Base-by-base conservation (phyloP, 768 basidiomycete genomes). In the Tephrocybe sp. region DNA sequence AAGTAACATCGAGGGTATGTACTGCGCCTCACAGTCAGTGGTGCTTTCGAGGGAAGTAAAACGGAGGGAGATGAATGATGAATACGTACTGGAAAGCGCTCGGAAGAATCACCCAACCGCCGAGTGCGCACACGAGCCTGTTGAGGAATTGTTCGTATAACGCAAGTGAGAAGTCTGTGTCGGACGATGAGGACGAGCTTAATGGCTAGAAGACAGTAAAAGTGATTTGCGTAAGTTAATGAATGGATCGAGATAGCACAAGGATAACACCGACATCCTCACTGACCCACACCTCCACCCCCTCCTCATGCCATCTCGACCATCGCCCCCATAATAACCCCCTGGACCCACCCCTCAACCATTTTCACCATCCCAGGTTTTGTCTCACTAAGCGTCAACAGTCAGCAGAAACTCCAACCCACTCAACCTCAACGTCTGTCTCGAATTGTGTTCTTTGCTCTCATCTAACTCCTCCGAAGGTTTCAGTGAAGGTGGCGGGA, bases 331-430 rank as follows among this genome's bases (percentile, higher is more conserved):
- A 91, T 61, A 66, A 92, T 84, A 31, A 90, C 67, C 15, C 81
- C 74, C 7, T 73, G 74, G 1, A 83, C 80, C 89, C 89, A 92
- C 0, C 84, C 88, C 19, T 77, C 73, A 0, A 82, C 79, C 31
- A 80, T 75, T 55, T 76, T 74, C 6, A 86, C 87, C 80, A 91
- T 85, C 3, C 69, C 67, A 0, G 89, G 83, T 29, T 77, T 74
- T 2, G 88, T 79, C 65, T 94, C 91, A 23, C 78, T 82, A n/a
- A 95, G 65, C 11, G 79, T 82, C 46, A 94, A 74, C 80, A n/a
- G n/a, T n/a, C n/a, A n/a, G n/a, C n/a, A 94, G 85, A 44, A 94
- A 81, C 65, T 94, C 92, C 9, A 93, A 68, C 8, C 89, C 87
- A 0, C 83, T 80, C 45, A 83, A 78, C 9, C 90, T 73, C 24